Evolutionary conservation across 257 asterid genomes (phyloP), one percentile per base, ranked within the genome.

Genomic region (Agastache rugosa): DNA sequence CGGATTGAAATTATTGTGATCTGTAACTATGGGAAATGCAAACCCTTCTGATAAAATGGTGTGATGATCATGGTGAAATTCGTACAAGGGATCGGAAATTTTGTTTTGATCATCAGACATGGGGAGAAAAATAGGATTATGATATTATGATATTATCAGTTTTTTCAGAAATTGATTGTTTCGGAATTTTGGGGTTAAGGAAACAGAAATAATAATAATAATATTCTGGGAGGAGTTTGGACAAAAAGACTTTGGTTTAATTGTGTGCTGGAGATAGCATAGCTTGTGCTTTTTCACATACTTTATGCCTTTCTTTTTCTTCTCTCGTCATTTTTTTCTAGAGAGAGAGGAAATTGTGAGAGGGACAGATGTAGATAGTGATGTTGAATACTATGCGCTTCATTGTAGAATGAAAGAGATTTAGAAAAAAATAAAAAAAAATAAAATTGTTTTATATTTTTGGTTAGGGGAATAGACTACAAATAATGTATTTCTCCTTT

Each of bases 101-200:
- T 73, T 71, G 77, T 70, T 72, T 25, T 15, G 44, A 27, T 83
- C 83, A 72, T 75, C 58, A 78, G 96, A 89, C 95, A 89, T 90
- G 79, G 76, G 76, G 71, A 8, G 55, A 7, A 48, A 14, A 48
- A 48, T 39, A 12, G 44, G 42, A 8, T 31, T 31, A 1, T 31
- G 35, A 31, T 35, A 6, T 37, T 37, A 37, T 31, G 37, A 31
- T 31, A 45, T 3, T 50, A 48, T 16, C 2, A 47, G 64, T 5
- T 63, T 69, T 45, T 27, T 41, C 45, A 64, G 31, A 19, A 1
- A 48, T 31, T 37, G 45, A 25, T 59, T 65, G 50, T 10, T 44
- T 27, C 25, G 23, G 16, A 45, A 50, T 53, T 77, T 51, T 59
- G 63, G 27, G 64, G 39, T 77, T 48, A n/a, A 69, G 71, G 75